These are phyloP conservation scores for Argentina anserina DNA, from an alignment of 306 rosid genomes.

Conservation along the genomic window DNA sequence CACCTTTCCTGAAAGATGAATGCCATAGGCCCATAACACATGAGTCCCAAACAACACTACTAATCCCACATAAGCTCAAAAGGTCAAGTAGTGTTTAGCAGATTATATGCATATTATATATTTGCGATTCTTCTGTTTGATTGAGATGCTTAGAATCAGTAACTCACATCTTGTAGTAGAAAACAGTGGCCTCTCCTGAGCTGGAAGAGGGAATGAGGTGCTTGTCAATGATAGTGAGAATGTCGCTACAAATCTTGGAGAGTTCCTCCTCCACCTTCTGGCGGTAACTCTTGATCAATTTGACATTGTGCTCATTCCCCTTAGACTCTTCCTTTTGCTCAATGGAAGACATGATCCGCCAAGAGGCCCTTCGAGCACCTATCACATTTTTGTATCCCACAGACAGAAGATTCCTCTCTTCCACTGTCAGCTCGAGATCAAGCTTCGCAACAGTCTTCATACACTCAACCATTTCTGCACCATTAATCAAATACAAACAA, in stretches of 20 bases:
- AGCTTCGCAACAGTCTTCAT: constrained; percentile 88
- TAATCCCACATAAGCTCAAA: not conserved
- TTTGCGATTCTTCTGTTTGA: not conserved
- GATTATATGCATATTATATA: too few relatives aligned
- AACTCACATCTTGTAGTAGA: constrained; percentile 94
- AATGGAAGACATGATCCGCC: constrained; percentile 99
- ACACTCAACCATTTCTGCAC: constrained; percentile 92
- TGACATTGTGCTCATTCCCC: constrained; percentile 86
- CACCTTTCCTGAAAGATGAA: constrained; percentile 47
- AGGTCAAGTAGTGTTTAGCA: not conserved
- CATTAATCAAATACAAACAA: constrained; percentile 9
- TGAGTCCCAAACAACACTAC: not conserved
- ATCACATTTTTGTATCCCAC: constrained; percentile 97
- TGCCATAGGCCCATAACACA: not conserved
- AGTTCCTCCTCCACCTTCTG: constrained; percentile 97
- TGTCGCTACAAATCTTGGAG: constrained; percentile 79
- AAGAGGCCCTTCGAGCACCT: constrained; percentile 93
- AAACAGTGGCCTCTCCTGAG: constrained; percentile 90
- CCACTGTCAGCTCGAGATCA: constrained; percentile 89
- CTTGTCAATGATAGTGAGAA: constrained; percentile 73
- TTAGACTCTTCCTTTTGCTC: constrained; percentile 97
- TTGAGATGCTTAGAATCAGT: not conserved
- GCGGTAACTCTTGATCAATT: constrained; percentile 78
- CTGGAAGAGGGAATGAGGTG: constrained; percentile 79
- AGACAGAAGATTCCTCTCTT: constrained; percentile 97